Conservation (phyloP, 2,329 filamentous ascomycete genomes). For the Corinectria fuckeliana region DNA sequence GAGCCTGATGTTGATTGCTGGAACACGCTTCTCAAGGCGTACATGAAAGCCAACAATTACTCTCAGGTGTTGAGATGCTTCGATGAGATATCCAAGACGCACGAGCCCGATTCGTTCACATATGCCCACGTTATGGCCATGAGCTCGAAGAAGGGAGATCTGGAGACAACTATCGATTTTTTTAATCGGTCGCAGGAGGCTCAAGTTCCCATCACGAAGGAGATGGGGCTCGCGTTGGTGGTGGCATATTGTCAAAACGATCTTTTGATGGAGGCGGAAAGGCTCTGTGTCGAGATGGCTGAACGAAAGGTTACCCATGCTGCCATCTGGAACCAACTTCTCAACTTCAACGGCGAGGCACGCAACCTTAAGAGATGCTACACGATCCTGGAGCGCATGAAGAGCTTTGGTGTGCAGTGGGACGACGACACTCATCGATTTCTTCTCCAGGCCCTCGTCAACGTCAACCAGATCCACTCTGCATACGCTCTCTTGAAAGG, state of each 20-base stretch:
- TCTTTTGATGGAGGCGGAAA: conserved; percentile 45
- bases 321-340: conserved; percentile 78
- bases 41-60: conserved; percentile 70
- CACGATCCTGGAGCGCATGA: conserved; percentile 57
- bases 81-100: conserved; percentile 57
- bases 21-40: conserved; percentile 79
- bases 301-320: conserved; percentile 59
- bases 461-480: conserved; percentile 56
- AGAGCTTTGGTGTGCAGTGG: conserved; percentile 53
- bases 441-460: conserved; percentile 56
- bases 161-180: conserved; percentile 70
- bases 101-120: conserved; percentile 66
- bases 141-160: conserved; percentile 73
- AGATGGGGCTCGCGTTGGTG: conserved; percentile 70
- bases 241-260: conserved; percentile 65
- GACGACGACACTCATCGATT: conserved; percentile 57
- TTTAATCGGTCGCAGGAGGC: conserved; percentile 66
- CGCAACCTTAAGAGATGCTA: conserved; percentile 60
- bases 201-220: conserved; percentile 56
- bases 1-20: conserved; percentile 67
- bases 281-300: conserved; percentile 57
- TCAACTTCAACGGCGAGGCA: conserved; percentile 71
- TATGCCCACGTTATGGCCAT: conserved; percentile 79
- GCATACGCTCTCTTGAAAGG: conserved; percentile 56
- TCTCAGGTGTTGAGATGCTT: conserved; percentile 71